Percentiles rank a stretch among this genome's conserved stretches.
These are phyloP conservation scores for Elsinoe fawcettii DNA, from an alignment of 2,329 filamentous ascomycete genomes.

Conservation along the genomic window DNA sequence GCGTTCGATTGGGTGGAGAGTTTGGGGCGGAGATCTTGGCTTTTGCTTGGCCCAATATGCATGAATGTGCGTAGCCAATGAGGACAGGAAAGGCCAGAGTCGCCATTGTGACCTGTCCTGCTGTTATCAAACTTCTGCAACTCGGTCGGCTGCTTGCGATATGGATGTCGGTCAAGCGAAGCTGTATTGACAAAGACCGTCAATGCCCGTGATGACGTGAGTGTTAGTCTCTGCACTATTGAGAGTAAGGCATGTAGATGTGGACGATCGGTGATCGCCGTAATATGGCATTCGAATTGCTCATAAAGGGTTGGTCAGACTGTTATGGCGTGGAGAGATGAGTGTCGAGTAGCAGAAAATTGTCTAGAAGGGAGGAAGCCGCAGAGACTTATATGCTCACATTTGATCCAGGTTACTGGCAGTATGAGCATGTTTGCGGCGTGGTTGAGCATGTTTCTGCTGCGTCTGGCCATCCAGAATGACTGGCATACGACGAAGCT, in stretches of 20 bases:
- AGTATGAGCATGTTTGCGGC: background rate
- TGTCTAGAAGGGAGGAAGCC: background rate
- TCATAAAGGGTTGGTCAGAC: too few species aligned
- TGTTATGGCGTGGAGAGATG: too few species aligned
- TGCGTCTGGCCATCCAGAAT: background rate
- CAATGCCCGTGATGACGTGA: slow-evolving; percentile 7
- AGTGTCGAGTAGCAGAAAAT: background rate
- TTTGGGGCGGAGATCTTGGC: slow-evolving; percentile 12
- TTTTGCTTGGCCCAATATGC: background rate
- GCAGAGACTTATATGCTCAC: background rate
- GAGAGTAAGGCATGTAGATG: background rate
- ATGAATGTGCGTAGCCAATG: background rate
- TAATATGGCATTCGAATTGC: too few species aligned
- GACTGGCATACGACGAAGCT: background rate
- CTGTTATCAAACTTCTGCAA: slow-evolving; percentile 10
- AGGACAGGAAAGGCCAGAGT: background rate
- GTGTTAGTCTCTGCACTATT: background rate
- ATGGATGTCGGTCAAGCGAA: slow-evolving; percentile 2
- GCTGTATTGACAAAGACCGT: background rate
- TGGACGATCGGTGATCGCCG: background rate
- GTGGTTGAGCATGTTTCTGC: background rate
- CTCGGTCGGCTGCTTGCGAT: background rate
- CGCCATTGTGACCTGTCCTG: slow-evolving; percentile 7
- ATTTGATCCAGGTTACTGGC: background rate
- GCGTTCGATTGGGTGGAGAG: slow-evolving; percentile 4